A percentile compares a stretch with the other conserved stretches of the same genome.
These are phyloP conservation scores for Aspergillus flavus DNA, from an alignment of 2,329 filamentous ascomycete species.

Conservation along the genomic window DNA sequence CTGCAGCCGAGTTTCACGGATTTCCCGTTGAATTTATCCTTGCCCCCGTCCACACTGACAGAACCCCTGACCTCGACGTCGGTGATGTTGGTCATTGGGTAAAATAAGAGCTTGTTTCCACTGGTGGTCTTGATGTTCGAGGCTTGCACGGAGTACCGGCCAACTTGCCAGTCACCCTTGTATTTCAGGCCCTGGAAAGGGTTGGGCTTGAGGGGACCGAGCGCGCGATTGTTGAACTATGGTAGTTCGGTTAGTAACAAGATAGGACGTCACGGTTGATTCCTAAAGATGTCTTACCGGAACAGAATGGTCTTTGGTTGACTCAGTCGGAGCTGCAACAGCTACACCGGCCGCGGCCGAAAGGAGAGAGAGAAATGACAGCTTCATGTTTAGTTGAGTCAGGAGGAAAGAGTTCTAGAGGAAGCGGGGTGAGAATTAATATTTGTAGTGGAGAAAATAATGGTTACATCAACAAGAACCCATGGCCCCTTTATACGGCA, in stretches of 20 bases:
- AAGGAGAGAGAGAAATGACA: background rate
- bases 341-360: background rate
- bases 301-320: background rate
- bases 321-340: background rate
- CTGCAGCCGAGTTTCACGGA: background rate
- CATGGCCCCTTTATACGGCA: background rate
- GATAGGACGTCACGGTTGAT: background rate
- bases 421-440: background rate
- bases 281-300: background rate
- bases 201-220: background rate
- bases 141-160: background rate
- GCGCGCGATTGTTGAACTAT: background rate
- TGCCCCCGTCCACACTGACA: background rate
- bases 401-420: background rate
- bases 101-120: background rate
- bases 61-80: background rate
- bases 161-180: background rate
- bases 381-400: background rate
- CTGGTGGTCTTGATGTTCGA: background rate
- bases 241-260: background rate
- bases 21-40: background rate
- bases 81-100: background rate
- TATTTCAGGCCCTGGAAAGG: background rate
- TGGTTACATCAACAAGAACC: too few species aligned
- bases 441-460: background rate